Base-by-base conservation (phyloP, 208 protist species). In the Crithidia sp. region DNA sequence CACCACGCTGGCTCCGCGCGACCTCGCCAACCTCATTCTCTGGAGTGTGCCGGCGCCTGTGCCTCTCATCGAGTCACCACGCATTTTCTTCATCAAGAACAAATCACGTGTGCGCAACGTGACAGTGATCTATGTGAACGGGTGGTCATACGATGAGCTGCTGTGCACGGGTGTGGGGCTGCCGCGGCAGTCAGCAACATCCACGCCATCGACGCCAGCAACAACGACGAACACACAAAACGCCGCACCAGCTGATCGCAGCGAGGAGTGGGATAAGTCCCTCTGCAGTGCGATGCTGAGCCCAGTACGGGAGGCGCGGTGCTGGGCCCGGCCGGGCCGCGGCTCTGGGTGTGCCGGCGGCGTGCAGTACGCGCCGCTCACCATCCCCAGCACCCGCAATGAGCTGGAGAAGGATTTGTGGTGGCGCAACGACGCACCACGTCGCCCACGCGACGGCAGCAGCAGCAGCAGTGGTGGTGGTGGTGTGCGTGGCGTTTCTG, bases 121-220 rank as follows among this genome's bases (percentile, higher is more conserved):
- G 37, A 77, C 93, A n/a, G 71, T 93, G 8, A 58, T 96, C 14
- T 96, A 92, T 63, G 85, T 94, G 36, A 90, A 94, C 57, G 89
- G 89, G 10, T 92, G 85, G 87, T 89, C 87, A 36, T 87, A 90
- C 70, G 85, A 92, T 55, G 77, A 86, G 67, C 86, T 95, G 79
- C 79, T 92, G 70, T 82, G 79, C 64, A 83, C 81, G 5, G 81
- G 74, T 8, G 76, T 82, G 3, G 76, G 76, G 19, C 71, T 87
- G 14, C 74, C 71, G 28, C 69, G 80, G 9, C 12, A n/a, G 16
- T 16, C 17, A 56, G 6, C 53, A 63, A 44, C 55, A 37, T 16
- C 62, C 50, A 56, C 52, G 19, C 5, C 45, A 39, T n/a, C 12
- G 7, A 58, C 5, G 6, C 37, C 28, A 5, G 7, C 7, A 44